Conservation (phyloP, 208 protist genomes). For the Trypanosoma scelopori region DNA sequence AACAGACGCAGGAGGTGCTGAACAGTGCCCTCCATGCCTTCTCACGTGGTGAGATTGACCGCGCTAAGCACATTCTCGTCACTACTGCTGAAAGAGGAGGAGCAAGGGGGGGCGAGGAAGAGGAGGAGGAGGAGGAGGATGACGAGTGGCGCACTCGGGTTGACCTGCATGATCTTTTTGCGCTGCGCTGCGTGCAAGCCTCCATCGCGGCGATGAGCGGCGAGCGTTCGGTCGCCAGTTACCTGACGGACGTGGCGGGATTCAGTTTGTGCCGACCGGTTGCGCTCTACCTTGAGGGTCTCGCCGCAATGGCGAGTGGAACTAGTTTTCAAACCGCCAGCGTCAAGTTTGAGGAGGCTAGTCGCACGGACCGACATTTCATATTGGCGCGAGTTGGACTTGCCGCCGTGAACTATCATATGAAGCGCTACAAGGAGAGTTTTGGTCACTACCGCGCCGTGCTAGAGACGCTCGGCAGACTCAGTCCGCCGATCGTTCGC, state of each 20-base stretch:
- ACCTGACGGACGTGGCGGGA: conserved; percentile 26
- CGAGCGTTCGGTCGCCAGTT: conserved; percentile 28
- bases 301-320: conserved; percentile 62
- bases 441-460: conserved; percentile 74
- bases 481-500: conserved; percentile 65
- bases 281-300: conserved; percentile 69
- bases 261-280: conserved; percentile 32
- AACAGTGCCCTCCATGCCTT: conserved; percentile 55
- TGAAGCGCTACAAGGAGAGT: conserved; percentile 63
- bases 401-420: conserved; percentile 65
- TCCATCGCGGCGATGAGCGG: conserved; percentile 81
- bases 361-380: conserved; percentile 50
- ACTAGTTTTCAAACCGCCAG: conserved; percentile 50
- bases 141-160: conserved; percentile 2
- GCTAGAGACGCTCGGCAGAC: conserved; percentile 60
- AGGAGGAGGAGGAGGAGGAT: no score
- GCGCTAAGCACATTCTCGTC: conserved; percentile 50
- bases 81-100: conserved; percentile 23
- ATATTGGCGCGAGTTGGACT: conserved; percentile 68
- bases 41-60: conserved; percentile 45
- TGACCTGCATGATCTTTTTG: conserved; percentile 54
- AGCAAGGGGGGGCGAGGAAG: no score
- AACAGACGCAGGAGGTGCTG: conserved; percentile 27
- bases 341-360: conserved; percentile 63
- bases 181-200: conserved; percentile 65